Percentiles rank a stretch among this genome's conserved stretches.
These are phyloP conservation scores for Syncephalastrum contaminatum DNA, from an alignment of 371 early-diverging fungal species.

Conservation along the genomic window DNA sequence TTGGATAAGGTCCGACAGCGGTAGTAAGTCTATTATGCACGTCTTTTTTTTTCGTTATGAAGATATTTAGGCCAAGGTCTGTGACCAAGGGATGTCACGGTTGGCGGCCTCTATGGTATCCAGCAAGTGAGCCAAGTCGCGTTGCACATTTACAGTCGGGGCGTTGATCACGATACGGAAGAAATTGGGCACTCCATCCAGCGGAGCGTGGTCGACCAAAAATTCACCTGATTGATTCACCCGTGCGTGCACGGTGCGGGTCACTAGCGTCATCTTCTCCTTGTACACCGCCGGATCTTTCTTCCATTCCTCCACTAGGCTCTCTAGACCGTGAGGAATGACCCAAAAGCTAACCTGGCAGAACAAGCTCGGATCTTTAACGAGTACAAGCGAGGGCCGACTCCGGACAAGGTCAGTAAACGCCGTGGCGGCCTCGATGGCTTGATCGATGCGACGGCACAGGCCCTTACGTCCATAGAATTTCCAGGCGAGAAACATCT, in stretches of 20 bases:
- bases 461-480: slow-evolving; percentile 67
- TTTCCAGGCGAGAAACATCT: slow-evolving; percentile 83
- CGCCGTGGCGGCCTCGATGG: slow-evolving; percentile 39
- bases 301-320: slow-evolving; percentile 10
- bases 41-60: not conserved
- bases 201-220: slow-evolving; percentile 68
- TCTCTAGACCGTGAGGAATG: slow-evolving; percentile 31
- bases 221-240: slow-evolving; percentile 57
- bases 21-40: slow-evolving; percentile 1
- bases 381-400: slow-evolving; percentile 30
- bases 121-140: slow-evolving; percentile 55
- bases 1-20: slow-evolving; percentile 13
- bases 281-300: slow-evolving; percentile 18
- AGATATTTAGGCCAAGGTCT: slow-evolving; percentile 1
- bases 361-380: slow-evolving; percentile 43
- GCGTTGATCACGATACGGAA: slow-evolving; percentile 75
- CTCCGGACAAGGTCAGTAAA: slow-evolving; percentile 38
- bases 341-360: slow-evolving; percentile 74
- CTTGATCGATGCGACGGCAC: slow-evolving; percentile 47
- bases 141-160: slow-evolving; percentile 53
- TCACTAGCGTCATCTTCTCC: slow-evolving; percentile 44
- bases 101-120: slow-evolving; percentile 53
- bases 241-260: slow-evolving; percentile 49
- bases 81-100: slow-evolving; percentile 26
- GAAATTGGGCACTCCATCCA: slow-evolving; percentile 59